phyloP scores from a whole-genome alignment of 2,329 filamentous ascomycete genomes.

The Ceratocystis harringtonii region DNA sequence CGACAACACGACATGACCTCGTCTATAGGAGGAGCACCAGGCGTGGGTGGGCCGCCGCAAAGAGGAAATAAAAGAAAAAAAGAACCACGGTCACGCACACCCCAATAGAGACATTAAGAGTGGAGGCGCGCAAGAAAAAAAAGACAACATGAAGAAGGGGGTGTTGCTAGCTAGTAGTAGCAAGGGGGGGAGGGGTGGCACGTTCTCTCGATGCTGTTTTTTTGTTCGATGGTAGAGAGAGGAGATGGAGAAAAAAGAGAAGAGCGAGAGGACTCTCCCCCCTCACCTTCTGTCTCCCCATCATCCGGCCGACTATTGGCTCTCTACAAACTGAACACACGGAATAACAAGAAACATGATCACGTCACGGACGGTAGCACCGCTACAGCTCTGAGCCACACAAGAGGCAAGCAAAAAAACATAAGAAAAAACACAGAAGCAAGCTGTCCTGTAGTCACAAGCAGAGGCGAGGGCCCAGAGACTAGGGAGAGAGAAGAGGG shows the following conservation, averaged over 20 bases:
- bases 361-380: background rate
- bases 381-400: background rate
- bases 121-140: background rate
- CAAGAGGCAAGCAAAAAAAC: background rate
- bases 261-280: background rate
- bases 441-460: background rate
- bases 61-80: background rate
- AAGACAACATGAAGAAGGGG: background rate
- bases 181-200: background rate
- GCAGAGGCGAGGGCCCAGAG: background rate
- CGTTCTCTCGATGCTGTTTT: background rate
- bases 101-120: background rate
- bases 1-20: background rate
- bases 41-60: background rate
- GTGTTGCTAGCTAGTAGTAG: background rate
- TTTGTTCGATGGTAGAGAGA: background rate
- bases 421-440: background rate
- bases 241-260: background rate
- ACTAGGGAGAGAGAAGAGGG: background rate
- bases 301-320: background rate
- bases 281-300: background rate
- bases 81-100: conserved; percentile 1
- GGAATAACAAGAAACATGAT: background rate
- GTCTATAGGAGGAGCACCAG: background rate
- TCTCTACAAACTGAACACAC: background rate